Evolutionary conservation across 306 rosid species (phyloP).

Genomic region (Quercus agrifolia): DNA sequence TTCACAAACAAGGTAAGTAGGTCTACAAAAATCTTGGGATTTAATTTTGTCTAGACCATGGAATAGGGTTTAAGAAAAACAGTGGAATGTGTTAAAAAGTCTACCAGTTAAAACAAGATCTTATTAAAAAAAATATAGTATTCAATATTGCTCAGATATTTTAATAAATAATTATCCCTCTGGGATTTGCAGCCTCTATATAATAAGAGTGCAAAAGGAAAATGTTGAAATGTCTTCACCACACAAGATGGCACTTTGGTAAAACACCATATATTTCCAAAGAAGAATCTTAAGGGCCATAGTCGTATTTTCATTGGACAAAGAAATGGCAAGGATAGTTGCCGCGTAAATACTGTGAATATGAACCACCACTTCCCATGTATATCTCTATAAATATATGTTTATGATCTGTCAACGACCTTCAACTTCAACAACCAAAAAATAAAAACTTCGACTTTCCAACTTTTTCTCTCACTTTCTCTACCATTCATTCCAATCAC

Average conservation of each 20-base stretch:
- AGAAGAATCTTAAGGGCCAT: background rate
- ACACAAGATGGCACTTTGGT: background rate
- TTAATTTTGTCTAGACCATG: too few relatives aligned
- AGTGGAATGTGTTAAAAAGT: too few relatives aligned
- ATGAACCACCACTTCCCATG: background rate
- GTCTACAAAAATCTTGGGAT: too few relatives aligned
- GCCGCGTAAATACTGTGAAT: slow-evolving; percentile 25
- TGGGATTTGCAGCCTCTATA: too few relatives aligned
- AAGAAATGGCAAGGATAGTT: background rate
- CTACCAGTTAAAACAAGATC: too few relatives aligned
- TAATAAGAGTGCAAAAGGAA: too few relatives aligned
- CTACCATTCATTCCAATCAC: background rate
- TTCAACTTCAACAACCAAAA: background rate
- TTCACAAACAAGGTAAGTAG: too few relatives aligned
- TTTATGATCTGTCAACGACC: slow-evolving; percentile 9
- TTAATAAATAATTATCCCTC: too few relatives aligned
- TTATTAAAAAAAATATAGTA: too few relatives aligned
- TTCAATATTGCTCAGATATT: too few relatives aligned
- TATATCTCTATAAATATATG: background rate
- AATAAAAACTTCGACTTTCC: background rate
- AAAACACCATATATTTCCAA: background rate
- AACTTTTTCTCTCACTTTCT: slow-evolving; percentile 8
- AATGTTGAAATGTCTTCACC: too few relatives aligned
- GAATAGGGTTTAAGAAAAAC: too few relatives aligned
- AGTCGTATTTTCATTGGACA: background rate